A percentile compares a stretch with the other conserved stretches of the same genome.
phyloP scores from a whole-genome alignment of 2,329 filamentous ascomycete species.

The Pyrenophora teres region DNA sequence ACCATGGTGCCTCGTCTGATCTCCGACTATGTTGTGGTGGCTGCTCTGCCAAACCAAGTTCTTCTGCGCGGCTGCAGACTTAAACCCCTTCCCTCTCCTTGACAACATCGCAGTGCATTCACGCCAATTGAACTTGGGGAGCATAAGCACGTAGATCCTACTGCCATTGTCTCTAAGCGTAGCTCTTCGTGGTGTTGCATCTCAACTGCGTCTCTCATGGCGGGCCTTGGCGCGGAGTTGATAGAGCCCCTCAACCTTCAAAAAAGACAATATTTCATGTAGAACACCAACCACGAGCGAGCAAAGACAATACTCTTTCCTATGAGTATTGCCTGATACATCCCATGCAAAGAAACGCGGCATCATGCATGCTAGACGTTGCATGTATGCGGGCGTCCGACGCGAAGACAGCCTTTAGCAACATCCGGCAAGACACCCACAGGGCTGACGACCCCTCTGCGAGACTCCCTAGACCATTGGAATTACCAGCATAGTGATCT shows the following conservation, averaged over 20 bases:
- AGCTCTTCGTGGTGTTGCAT: slow-evolving; percentile 4
- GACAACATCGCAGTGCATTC: neutral
- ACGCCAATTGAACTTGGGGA: neutral
- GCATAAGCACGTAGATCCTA: neutral
- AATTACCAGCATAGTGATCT: neutral
- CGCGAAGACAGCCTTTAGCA: neutral
- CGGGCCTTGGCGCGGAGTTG: slow-evolving; percentile 4
- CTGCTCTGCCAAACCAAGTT: neutral
- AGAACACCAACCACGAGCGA: neutral
- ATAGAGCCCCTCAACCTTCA: too few species aligned
- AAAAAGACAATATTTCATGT: too few species aligned
- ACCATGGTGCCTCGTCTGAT: neutral
- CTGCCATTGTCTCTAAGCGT: neutral
- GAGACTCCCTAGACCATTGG: neutral
- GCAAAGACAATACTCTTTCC: neutral
- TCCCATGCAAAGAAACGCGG: neutral
- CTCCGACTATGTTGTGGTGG: neutral
- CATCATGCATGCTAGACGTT: neutral
- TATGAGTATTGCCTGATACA: neutral
- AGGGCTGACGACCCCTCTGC: neutral
- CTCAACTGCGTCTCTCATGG: slow-evolving; percentile 1
- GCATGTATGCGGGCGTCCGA: neutral
- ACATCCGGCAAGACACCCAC: neutral
- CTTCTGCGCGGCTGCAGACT: neutral
- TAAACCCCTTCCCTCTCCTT: neutral